phyloP scores from a whole-genome alignment of 371 early-diverging fungal genomes.

The Coemansia linderi region DNA sequence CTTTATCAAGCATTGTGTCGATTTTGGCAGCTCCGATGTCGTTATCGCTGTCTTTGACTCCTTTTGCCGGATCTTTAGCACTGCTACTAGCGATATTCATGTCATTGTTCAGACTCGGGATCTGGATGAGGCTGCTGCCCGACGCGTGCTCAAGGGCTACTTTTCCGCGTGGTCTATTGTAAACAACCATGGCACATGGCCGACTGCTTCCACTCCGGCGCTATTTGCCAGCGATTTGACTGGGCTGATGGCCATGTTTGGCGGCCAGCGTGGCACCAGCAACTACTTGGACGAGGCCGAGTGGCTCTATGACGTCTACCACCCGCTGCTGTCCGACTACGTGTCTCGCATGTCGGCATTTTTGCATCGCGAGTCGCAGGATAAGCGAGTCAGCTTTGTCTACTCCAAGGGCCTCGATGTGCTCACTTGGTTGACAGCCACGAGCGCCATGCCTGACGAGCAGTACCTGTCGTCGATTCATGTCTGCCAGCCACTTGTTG shows the following conservation, averaged over 20 bases:
- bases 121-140: conserved; percentile 12
- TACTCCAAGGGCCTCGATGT: conserved; percentile 80
- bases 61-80: neutral
- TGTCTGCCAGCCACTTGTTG: conserved; percentile 85
- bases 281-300: conserved; percentile 87
- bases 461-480: conserved; percentile 79
- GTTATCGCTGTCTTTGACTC: conserved; percentile 7
- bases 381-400: conserved; percentile 62
- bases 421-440: conserved; percentile 78
- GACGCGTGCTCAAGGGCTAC: conserved; percentile 19
- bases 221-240: conserved; percentile 10
- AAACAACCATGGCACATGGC: neutral
- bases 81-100: conserved; percentile 13
- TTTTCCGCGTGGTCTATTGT: conserved; percentile 21
- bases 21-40: neutral
- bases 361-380: conserved; percentile 68
- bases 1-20: conserved; percentile 20
- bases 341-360: conserved; percentile 70
- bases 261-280: conserved; percentile 69
- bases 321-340: conserved; percentile 72
- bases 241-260: conserved; percentile 90
- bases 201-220: neutral
- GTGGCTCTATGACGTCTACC: conserved; percentile 73
- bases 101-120: conserved; percentile 4
- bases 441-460: conserved; percentile 76